Evolutionary conservation across 305 asterid species (phyloP).

Genomic region (Fraxinus nigra): DNA sequence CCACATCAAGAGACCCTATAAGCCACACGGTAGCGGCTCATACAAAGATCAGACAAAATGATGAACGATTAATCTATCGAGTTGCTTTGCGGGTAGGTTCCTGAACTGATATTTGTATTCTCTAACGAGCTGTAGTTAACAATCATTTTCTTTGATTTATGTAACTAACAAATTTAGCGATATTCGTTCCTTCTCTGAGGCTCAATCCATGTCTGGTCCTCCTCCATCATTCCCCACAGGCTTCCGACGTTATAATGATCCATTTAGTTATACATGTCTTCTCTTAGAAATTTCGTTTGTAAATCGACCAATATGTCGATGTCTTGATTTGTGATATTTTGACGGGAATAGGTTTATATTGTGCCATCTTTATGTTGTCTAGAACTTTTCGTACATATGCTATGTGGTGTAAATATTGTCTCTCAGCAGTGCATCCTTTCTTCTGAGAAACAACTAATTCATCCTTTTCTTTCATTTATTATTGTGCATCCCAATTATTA

Average conservation of each 20-base stretch:
- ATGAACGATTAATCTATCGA: constrained; percentile 65
- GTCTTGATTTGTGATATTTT: background rate
- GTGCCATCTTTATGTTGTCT: background rate
- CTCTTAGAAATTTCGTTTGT: background rate
- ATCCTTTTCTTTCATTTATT: background rate
- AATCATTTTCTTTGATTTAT: constrained; percentile 1
- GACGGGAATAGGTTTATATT: background rate
- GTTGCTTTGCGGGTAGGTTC: constrained; percentile 83
- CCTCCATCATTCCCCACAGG: background rate
- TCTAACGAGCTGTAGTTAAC: constrained; percentile 10
- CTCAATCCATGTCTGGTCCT: background rate
- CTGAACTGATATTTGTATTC: constrained; percentile 19
- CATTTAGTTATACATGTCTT: background rate
- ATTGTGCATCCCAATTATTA: background rate
- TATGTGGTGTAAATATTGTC: background rate
- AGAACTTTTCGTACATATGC: background rate
- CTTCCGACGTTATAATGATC: background rate
- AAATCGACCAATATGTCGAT: background rate
- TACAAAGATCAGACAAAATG: constrained; percentile 59
- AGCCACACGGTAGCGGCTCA: constrained; percentile 36
- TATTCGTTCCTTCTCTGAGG: background rate
- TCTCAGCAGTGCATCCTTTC: background rate
- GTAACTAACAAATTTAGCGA: background rate
- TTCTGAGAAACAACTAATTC: background rate
- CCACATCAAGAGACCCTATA: constrained; percentile 37